A percentile compares a stretch with the other conserved stretches of the same genome.
These are phyloP conservation scores for Geosiphon pyriformis DNA, from an alignment of 192 early-diverging fungal genomes.

Conservation along the genomic window DNA sequence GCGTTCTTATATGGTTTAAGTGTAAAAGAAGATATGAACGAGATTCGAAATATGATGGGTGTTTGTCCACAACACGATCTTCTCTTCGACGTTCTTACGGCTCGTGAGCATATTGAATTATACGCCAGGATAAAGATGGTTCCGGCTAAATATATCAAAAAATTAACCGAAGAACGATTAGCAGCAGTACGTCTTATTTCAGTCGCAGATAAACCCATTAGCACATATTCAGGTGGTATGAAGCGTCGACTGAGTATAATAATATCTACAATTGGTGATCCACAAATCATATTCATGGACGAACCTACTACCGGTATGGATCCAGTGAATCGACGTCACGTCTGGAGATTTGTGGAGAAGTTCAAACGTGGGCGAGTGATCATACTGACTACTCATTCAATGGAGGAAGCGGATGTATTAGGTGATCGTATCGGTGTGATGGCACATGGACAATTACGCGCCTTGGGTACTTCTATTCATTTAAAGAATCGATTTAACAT, in stretches of 20 bases:
- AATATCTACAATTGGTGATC: constrained; percentile 70
- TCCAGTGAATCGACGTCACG: constrained; percentile 71
- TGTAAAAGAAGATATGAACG: constrained; percentile 52
- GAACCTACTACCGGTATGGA: constrained; percentile 69
- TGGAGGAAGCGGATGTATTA: constrained; percentile 57
- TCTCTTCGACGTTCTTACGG: constrained; percentile 69
- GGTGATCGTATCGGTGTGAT: constrained; percentile 64
- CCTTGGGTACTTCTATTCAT: constrained; percentile 56
- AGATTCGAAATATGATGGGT: constrained; percentile 68
- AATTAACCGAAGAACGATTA: constrained; percentile 59
- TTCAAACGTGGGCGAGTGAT: constrained; percentile 71
- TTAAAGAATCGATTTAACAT: constrained; percentile 70
- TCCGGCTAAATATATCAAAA: constrained; percentile 39
- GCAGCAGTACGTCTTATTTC: constrained; percentile 62
- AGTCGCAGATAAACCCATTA: constrained; percentile 55
- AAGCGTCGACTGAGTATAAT: constrained; percentile 66
- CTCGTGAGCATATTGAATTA: constrained; percentile 64
- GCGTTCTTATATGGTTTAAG: constrained; percentile 59
- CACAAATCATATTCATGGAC: constrained; percentile 59
- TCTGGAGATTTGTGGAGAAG: constrained; percentile 74
- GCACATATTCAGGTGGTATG: constrained; percentile 73
- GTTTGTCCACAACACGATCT: constrained; percentile 77
- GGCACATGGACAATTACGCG: constrained; percentile 55
- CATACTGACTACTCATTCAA: too few species aligned
- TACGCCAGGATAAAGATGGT: constrained; percentile 78